phyloP scores from a whole-genome alignment of 192 early-diverging fungal genomes.

The Dispira parvispora region DNA sequence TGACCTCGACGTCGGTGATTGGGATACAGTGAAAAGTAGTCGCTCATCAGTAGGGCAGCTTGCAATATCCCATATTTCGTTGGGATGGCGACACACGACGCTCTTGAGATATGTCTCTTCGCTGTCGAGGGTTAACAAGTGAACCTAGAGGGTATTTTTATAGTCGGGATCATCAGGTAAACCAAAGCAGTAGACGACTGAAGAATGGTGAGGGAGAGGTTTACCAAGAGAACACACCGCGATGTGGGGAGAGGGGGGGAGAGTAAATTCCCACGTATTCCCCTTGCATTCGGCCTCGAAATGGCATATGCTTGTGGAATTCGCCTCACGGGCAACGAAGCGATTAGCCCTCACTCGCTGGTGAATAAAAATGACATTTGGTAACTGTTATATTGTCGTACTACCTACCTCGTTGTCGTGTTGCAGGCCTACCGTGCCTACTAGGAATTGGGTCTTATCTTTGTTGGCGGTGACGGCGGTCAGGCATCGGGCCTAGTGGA shows the following conservation, averaged over 20 bases:
- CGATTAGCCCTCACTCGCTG: not conserved
- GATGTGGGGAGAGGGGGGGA: not conserved
- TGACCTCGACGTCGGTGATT: slow-evolving; percentile 18
- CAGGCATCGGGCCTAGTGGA: slow-evolving; percentile 36
- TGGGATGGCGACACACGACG: slow-evolving; percentile 39
- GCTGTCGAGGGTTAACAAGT: slow-evolving; percentile 59
- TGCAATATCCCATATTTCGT: slow-evolving; percentile 49
- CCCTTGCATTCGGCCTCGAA: too few species aligned
- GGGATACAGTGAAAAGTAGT: slow-evolving; percentile 41
- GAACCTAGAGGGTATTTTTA: slow-evolving; percentile 25
- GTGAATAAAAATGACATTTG: not conserved
- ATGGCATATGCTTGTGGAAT: not conserved
- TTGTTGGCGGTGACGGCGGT: slow-evolving; percentile 36
- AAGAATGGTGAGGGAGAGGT: not conserved
- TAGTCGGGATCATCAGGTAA: not conserved
- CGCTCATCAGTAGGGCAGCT: slow-evolving; percentile 36
- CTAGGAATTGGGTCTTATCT: slow-evolving; percentile 55
- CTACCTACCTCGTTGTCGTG: slow-evolving; percentile 38
- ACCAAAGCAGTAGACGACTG: not conserved
- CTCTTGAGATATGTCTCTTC: slow-evolving; percentile 40
- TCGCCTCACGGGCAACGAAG: not conserved
- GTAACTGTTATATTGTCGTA: not conserved
- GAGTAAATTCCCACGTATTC: too few species aligned
- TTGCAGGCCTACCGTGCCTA: slow-evolving; percentile 42
- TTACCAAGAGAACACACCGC: not conserved